These are phyloP conservation scores for Pseudocercospora musae DNA, from an alignment of 2,329 filamentous ascomycete genomes.

Conservation along the genomic window DNA sequence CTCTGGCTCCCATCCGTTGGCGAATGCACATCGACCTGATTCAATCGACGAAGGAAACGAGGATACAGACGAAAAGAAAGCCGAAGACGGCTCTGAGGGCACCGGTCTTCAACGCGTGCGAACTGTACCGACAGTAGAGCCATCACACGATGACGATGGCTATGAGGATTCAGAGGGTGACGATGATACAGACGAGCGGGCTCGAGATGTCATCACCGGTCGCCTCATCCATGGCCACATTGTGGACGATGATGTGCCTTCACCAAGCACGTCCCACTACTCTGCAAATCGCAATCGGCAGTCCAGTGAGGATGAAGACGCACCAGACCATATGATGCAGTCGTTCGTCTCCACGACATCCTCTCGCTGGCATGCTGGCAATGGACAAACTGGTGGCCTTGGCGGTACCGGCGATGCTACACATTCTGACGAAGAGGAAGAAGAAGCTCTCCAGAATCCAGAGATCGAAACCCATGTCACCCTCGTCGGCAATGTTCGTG, in stretches of 20 bases:
- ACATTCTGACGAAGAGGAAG: conserved; percentile 86
- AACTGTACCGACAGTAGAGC: conserved; percentile 29
- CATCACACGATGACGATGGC: conserved; percentile 31
- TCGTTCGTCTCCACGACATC: conserved; percentile 78
- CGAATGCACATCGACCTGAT: conserved; percentile 31
- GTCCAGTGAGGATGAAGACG: conserved; percentile 47
- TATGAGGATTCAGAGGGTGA: conserved; percentile 35
- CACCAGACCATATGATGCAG: conserved; percentile 85
- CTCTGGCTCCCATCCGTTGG: conserved; percentile 32
- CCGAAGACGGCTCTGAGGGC: not conserved
- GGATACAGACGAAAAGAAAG: not conserved
- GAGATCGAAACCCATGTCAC: conserved; percentile 93
- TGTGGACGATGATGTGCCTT: conserved; percentile 79
- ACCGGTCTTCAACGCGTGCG: conserved; percentile 19
- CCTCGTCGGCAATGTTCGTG: conserved; percentile 89
- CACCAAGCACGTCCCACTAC: conserved; percentile 64
- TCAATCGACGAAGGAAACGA: conserved; percentile 22
- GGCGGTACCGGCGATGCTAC: conserved; percentile 81
- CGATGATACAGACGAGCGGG: conserved; percentile 52
- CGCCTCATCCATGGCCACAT: conserved; percentile 91
- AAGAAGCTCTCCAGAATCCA: conserved; percentile 77
- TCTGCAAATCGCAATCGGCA: conserved; percentile 48
- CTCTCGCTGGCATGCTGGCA: conserved; percentile 51
- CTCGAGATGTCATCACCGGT: conserved; percentile 85
- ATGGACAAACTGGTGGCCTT: conserved; percentile 52